These are phyloP conservation scores for Penicillium argentinense DNA, from an alignment of 495 filamentous ascomycete genomes.

Conservation along the genomic window DNA sequence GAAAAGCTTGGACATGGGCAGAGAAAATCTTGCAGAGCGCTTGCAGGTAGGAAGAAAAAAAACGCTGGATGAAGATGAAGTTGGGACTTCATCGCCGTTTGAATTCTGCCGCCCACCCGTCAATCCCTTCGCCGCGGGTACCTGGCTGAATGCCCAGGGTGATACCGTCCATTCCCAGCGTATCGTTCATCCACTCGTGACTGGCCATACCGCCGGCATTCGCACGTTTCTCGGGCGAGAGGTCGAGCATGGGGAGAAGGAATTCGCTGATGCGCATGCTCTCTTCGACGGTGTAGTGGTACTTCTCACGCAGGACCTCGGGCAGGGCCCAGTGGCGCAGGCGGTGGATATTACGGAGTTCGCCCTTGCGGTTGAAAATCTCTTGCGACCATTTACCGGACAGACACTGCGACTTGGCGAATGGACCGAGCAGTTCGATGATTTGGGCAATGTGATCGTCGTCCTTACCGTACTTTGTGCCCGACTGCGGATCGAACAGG, in stretches of 20 bases:
- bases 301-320: conserved; percentile 94
- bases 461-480: conserved; percentile 99
- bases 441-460: conserved; percentile 99
- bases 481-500: conserved; percentile 97
- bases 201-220: conserved; percentile 95
- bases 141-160: conserved; percentile 72
- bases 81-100: conserved; percentile 83
- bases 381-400: conserved; percentile 97
- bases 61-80: too few species aligned
- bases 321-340: conserved; percentile 95
- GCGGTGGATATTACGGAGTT: conserved; percentile 96
- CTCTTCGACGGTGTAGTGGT: conserved; percentile 84
- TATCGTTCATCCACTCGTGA: conserved; percentile 76
- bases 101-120: conserved; percentile 90
- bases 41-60: too few species aligned
- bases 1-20: too few species aligned
- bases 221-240: conserved; percentile 81
- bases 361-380: conserved; percentile 97
- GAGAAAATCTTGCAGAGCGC: too few species aligned
- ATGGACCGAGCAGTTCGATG: conserved; percentile 92
- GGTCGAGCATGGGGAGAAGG: conserved; percentile 87
- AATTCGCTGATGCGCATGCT: conserved; percentile 79
- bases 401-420: conserved; percentile 87
- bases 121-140: conserved; percentile 87
- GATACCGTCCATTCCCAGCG: conserved; percentile 81